These are phyloP conservation scores for Quambalaria eucalypti DNA, from an alignment of 1,284 basidiomycete genomes.

Conservation along the genomic window DNA sequence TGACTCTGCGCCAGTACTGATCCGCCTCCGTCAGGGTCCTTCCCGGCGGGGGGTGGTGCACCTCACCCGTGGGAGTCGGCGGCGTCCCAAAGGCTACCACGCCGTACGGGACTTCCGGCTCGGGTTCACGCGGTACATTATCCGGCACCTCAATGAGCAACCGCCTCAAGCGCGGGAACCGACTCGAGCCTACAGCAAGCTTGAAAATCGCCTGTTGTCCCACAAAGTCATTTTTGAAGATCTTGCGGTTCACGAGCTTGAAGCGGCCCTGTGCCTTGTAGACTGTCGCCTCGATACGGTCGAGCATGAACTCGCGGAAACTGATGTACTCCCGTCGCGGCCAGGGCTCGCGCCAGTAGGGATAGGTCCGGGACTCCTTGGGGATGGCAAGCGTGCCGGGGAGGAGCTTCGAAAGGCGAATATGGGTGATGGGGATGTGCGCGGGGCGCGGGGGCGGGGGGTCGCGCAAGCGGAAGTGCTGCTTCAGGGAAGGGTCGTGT, in stretches of 20 bases:
- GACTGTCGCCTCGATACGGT: not conserved
- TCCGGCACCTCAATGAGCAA: not conserved
- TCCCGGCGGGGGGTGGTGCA: not conserved
- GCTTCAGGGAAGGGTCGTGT: not conserved
- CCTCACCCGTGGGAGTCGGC: not conserved
- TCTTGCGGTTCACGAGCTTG: not conserved
- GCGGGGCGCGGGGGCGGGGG: no score
- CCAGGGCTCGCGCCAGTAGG: not conserved
- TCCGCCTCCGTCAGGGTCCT: no score
- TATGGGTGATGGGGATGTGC: not conserved
- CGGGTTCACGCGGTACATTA: not conserved
- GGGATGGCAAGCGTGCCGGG: not conserved
- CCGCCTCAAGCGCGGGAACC: not conserved
- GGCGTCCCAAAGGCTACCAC: not conserved
- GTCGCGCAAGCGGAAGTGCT: not conserved
- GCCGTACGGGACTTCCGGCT: not conserved
- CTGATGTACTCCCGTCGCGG: not conserved
- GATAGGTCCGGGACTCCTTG: not conserved
- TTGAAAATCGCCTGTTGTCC: not conserved
- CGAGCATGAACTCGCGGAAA: no score
- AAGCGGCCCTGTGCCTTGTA: not conserved
- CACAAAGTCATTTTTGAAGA: not conserved
- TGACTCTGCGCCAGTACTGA: no score
- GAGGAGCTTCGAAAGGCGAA: not conserved
- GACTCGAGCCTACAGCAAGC: not conserved